phyloP scores from a whole-genome alignment of 2,329 filamentous ascomycete species.

The Xylariomycetidae sp. region DNA sequence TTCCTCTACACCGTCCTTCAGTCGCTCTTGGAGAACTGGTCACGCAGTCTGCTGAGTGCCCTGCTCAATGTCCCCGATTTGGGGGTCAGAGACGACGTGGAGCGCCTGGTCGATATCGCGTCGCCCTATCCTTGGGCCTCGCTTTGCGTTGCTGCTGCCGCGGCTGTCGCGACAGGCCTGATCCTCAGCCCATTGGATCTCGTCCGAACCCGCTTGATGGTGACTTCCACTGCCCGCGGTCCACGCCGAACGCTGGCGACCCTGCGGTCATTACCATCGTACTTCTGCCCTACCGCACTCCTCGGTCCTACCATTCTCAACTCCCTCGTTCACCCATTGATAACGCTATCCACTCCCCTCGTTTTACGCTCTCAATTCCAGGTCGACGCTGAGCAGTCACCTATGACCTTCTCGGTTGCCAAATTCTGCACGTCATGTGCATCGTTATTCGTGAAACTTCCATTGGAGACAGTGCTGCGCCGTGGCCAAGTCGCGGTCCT shows the following conservation, averaged over 20 bases:
- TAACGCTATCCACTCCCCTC: slow-evolving; percentile 77
- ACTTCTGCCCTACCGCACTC: slow-evolving; percentile 63
- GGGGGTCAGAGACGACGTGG: slow-evolving; percentile 67
- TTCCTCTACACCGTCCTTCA: slow-evolving; percentile 87
- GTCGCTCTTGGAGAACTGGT: slow-evolving; percentile 86
- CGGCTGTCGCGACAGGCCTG: slow-evolving; percentile 67
- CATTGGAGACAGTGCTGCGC: slow-evolving; percentile 84
- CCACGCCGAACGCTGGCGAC: slow-evolving; percentile 74
- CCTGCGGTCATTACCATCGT: slow-evolving; percentile 72
- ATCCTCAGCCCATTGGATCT: slow-evolving; percentile 84
- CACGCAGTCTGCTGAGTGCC: slow-evolving; percentile 82
- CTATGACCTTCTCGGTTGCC: slow-evolving; percentile 72
- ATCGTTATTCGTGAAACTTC: slow-evolving; percentile 81
- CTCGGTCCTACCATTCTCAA: slow-evolving; percentile 81
- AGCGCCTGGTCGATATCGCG: slow-evolving; percentile 65
- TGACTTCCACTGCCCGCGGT: slow-evolving; percentile 70
- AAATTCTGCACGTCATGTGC: slow-evolving; percentile 75
- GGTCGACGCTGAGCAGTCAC: slow-evolving; percentile 76
- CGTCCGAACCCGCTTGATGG: slow-evolving; percentile 79
- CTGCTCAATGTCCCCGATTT: slow-evolving; percentile 85
- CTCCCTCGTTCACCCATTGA: slow-evolving; percentile 74
- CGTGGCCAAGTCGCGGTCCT: slow-evolving; percentile 77
- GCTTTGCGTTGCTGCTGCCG: slow-evolving; percentile 62
- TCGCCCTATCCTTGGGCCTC: slow-evolving; percentile 79
- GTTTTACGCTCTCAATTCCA: slow-evolving; percentile 78